Evolutionary conservation across 2,329 filamentous ascomycete genomes (phyloP).

Genomic region (Colletotrichum shisoi): DNA sequence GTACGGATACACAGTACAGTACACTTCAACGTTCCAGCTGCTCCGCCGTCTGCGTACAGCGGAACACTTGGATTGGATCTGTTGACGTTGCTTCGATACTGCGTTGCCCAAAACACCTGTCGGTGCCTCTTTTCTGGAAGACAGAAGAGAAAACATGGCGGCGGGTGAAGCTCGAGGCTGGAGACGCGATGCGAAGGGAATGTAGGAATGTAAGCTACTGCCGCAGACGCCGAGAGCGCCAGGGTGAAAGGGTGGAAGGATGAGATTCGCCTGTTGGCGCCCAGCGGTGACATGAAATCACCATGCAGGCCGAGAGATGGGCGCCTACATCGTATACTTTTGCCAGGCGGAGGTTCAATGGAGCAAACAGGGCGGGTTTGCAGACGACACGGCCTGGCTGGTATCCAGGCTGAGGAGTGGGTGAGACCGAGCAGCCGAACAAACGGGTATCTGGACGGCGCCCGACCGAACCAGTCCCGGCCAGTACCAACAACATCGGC

Average conservation of each 20-base stretch:
- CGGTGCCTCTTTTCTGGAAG: no score
- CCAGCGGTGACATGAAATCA: constrained; percentile 8
- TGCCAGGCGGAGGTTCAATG: not conserved
- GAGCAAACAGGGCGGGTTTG: constrained; percentile 12
- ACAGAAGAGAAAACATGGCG: no score
- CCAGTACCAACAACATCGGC: not conserved
- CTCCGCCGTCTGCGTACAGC: not conserved
- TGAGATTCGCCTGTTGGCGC: constrained; percentile 1
- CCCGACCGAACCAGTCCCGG: not conserved
- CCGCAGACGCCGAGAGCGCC: not conserved
- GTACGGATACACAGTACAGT: not conserved
- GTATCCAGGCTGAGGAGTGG: constrained; percentile 8
- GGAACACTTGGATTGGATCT: no score
- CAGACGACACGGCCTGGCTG: not conserved
- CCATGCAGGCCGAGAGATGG: not conserved
- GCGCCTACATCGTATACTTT: not conserved
- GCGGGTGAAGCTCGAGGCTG: not conserved
- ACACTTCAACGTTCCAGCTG: not conserved
- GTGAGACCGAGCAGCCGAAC: constrained; percentile 14
- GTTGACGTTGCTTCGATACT: not conserved
- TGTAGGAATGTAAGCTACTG: not conserved
- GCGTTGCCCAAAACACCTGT: not conserved
- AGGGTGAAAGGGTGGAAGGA: not conserved
- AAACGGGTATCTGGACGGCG: constrained; percentile 23
- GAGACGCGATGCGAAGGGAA: not conserved